phyloP scores from a whole-genome alignment of 495 filamentous ascomycete genomes.

The Hypoxylon subgilvum region DNA sequence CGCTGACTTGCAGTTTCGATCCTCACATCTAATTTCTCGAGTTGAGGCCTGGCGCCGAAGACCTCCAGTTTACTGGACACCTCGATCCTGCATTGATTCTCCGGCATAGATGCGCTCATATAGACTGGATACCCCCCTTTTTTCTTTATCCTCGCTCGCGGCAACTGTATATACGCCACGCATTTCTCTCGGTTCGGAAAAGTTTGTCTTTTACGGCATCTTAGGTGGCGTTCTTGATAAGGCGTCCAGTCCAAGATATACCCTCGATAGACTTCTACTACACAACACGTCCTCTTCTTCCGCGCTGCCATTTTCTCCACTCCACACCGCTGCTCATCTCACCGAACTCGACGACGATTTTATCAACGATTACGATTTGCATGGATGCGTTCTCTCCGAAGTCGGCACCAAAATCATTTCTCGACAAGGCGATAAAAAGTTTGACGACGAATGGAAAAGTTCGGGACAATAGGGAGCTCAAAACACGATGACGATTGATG shows the following conservation, averaged over 20 bases:
- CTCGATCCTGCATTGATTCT: constrained; percentile 24
- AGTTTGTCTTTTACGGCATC: constrained; percentile 41
- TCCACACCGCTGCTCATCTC: neutral
- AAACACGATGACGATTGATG: constrained; percentile 18
- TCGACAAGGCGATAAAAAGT: no score
- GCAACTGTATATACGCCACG: constrained; percentile 36
- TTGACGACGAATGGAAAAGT: no score
- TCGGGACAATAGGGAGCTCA: neutral
- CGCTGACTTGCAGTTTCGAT: neutral
- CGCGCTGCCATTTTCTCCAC: constrained; percentile 1
- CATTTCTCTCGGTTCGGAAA: constrained; percentile 38
- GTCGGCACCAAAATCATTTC: no score
- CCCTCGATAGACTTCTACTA: constrained; percentile 38
- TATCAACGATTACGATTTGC: neutral
- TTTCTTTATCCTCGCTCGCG: constrained; percentile 11
- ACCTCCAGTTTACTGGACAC: neutral
- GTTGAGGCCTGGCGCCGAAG: constrained; percentile 13
- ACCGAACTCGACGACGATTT: no score
- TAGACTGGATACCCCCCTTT: constrained; percentile 44
- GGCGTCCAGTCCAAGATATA: constrained; percentile 37
- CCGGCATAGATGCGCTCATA: constrained; percentile 41
- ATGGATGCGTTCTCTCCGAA: no score
- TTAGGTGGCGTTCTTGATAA: constrained; percentile 39
- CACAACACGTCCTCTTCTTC: constrained; percentile 22
- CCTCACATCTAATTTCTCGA: constrained; percentile 6